Base-by-base conservation (phyloP, 495 filamentous ascomycete species). In the Penicillium longicatenatum region DNA sequence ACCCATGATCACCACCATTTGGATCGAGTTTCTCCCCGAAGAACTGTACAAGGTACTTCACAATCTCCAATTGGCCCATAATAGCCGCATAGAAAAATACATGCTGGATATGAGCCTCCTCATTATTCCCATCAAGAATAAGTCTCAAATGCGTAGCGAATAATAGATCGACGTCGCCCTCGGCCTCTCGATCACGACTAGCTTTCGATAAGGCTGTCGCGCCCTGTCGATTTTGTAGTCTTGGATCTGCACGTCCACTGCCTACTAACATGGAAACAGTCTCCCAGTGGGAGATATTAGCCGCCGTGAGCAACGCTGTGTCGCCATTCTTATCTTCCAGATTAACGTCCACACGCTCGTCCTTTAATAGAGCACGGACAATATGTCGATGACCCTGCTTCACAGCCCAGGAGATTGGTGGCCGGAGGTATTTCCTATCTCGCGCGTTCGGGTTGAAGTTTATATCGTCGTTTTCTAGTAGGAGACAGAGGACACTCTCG, bases 381-480 rank as follows among this genome's bases (percentile, higher is more conserved):
- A 75, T 50, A 14, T 14, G 52, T 5, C 29, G 26, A 41, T 78
- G 54, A 16, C 70, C 64, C 5, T 60, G 62, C 42, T 66, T 67
- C 6, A 70, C 64, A 17, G 76, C 76, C 67, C 69, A 78, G 19
- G 67, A 70, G 10, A 80, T 64, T 2, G 71, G 66, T 4, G 77
- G 73, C 16, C 68, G 63, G 37, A 67, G 58, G 21, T 52, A 45
- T 47, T 64, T 64, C 8, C 46, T 52, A 31, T 66, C 63, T 22
- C 60, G 60, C 11, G 31, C 44, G 42, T 69, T 69, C 4, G 62
- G 61, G 30, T 63, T 65, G 12, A 50, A 54, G 21, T 52, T 41
- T 39, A 41, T 39, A 2, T 63, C 55, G 7, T 58, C 46, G 17
- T 49, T 16, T 19, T 51, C 16, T 4, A 68, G 52, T 10, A 68